A percentile compares a stretch with the other conserved stretches of the same genome.
These are phyloP conservation scores for Yamadazyma jaroonii DNA, from an alignment of 1,139 yeast genomes.

Conservation along the genomic window DNA sequence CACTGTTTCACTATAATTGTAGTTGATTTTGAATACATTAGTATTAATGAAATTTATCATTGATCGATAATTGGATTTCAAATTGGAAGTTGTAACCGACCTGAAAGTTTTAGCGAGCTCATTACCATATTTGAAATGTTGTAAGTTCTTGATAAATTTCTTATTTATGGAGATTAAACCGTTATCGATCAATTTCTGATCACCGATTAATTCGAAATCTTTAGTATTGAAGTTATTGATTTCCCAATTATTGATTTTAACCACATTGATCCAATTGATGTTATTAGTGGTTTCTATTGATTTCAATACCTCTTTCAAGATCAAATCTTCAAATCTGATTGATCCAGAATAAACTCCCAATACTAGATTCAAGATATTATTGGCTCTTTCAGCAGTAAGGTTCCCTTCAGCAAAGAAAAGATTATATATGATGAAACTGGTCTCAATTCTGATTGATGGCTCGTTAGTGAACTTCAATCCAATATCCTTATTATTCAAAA, in stretches of 20 bases:
- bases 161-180: conserved; percentile 57
- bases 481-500: conserved; percentile 49
- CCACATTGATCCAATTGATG: conserved; percentile 56
- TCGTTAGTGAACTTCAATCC: conserved; percentile 20
- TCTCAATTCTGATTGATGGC: conserved; percentile 31
- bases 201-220: conserved; percentile 44
- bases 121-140: conserved; percentile 9
- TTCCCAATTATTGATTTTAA: conserved; percentile 58
- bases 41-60: conserved; percentile 11
- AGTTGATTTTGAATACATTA: conserved; percentile 14
- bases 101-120: neutral
- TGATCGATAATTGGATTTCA: conserved; percentile 4
- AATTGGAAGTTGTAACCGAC: neutral
- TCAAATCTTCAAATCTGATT: conserved; percentile 54
- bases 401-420: conserved; percentile 29
- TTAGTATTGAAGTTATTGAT: conserved; percentile 41
- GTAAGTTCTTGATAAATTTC: conserved; percentile 41
- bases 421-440: conserved; percentile 41
- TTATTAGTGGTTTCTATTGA: conserved; percentile 53
- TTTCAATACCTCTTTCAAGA: conserved; percentile 55
- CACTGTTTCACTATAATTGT: conserved; percentile 19
- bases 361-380: conserved; percentile 48
- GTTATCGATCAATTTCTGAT: conserved; percentile 44
- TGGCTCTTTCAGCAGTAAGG: conserved; percentile 41
- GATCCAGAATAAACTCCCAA: conserved; percentile 62